These are phyloP conservation scores for Quercus tomentella DNA, from an alignment of 331 rosid species.

Conservation along the genomic window DNA sequence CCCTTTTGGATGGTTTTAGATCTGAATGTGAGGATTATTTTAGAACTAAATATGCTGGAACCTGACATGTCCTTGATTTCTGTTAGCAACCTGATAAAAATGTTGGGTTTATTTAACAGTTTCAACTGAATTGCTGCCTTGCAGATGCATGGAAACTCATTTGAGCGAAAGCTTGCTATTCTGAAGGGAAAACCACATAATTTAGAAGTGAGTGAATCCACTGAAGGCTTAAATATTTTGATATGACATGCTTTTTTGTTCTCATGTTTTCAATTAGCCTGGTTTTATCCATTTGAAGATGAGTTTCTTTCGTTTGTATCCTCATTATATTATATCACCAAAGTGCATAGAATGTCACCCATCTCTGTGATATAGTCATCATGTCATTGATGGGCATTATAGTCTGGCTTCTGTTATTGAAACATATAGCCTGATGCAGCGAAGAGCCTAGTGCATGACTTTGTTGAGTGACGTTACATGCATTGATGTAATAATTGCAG, in stretches of 20 bases:
- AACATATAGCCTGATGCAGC: neutral
- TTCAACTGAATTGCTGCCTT: constrained; percentile 21
- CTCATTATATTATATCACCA: neutral
- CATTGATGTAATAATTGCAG: neutral
- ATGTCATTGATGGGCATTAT: neutral
- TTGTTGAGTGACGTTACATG: neutral
- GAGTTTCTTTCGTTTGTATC: neutral
- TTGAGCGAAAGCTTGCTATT: constrained; percentile 91
- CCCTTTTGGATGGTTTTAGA: neutral
- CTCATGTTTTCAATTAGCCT: neutral
- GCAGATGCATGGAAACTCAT: constrained; percentile 90
- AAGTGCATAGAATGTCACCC: neutral
- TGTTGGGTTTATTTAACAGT: constrained; percentile 10
- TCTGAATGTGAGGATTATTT: neutral
- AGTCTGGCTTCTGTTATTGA: neutral
- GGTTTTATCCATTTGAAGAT: neutral
- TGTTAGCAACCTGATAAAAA: neutral
- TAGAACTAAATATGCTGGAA: neutral
- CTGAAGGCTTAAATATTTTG: neutral
- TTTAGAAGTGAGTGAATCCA: constrained; percentile 54
- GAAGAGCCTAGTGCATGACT: neutral
- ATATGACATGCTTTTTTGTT: neutral
- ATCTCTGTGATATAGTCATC: neutral
- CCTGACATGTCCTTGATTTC: neutral
- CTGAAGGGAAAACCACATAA: constrained; percentile 57